Evolutionary conservation across 306 rosid genomes (phyloP).

Genomic region (Cicer arietinum): DNA sequence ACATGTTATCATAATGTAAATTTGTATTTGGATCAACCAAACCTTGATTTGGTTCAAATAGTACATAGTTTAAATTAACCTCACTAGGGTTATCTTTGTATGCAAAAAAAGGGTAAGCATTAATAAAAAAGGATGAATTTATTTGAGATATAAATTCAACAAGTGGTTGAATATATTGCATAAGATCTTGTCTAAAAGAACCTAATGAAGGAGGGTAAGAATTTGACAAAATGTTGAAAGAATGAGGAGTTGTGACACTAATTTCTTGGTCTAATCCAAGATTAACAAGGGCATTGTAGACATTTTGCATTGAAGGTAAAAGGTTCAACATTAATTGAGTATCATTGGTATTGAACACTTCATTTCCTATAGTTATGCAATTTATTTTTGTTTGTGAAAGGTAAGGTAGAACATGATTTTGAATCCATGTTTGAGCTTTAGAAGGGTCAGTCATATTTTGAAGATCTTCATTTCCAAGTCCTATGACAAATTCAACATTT

Average conservation of each 20-base stretch:
- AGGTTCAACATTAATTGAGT: conserved; percentile 51
- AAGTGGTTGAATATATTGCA: conserved; percentile 63
- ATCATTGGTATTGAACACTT: conserved; percentile 60
- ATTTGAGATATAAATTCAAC: conserved; percentile 61
- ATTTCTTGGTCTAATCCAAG: conserved; percentile 68
- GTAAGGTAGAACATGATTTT: conserved; percentile 59
- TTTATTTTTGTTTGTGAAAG: conserved; percentile 70
- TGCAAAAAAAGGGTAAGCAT: conserved; percentile 85
- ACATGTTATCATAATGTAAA: conserved; percentile 84
- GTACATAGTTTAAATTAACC: conserved; percentile 60
- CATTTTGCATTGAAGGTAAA: conserved; percentile 77
- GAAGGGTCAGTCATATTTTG: conserved; percentile 58
- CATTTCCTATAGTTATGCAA: conserved; percentile 78
- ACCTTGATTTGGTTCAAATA: conserved; percentile 82
- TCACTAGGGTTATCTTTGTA: conserved; percentile 70
- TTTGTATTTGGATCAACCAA: conserved; percentile 65
- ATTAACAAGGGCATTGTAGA: conserved; percentile 58
- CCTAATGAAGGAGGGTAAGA: conserved; percentile 86
- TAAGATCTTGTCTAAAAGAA: conserved; percentile 57
- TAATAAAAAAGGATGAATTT: conserved; percentile 71
- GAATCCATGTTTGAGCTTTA: conserved; percentile 77
- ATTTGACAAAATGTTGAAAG: conserved; percentile 55
- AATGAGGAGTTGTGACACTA: conserved; percentile 70
- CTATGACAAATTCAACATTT: conserved; percentile 69
- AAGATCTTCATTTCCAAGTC: conserved; percentile 72